Base-by-base conservation (phyloP, 192 early-diverging fungal species). In the Backusella macrospora region DNA sequence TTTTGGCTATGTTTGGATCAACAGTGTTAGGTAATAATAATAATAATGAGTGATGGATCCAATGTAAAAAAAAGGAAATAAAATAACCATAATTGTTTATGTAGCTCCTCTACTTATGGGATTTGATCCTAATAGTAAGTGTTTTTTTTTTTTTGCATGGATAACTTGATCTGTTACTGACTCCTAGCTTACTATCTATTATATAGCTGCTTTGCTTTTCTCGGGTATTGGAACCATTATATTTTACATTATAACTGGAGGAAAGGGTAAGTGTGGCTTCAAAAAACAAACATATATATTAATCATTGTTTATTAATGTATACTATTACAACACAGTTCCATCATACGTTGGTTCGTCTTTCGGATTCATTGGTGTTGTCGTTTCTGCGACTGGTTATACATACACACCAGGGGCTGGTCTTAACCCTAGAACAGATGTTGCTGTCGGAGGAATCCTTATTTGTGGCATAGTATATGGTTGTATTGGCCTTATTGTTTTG, bases 1-100 rank as follows among this genome's bases (percentile, higher is more conserved):
- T 88, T 34, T 62, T 88, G 43, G 80, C 86, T 26, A 88, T 88
- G 86, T 88, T 89, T 78, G 86, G 86, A 21, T 85, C 80, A 45
- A 87, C 86, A 7, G 83, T 87, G 12, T 64, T 84, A 43, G 78
- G 73, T 75, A 75, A 69, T 68, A 13, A 48, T n/a, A 13, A 48
- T n/a, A 39, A 14, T 34, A 34, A 34, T 1, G 29, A 34, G 38
- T 15, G 23, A 8, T 40, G 23, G 5, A 62, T 39, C 16, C 16
- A 64, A 66, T 46, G 62, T 48, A 26, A 34, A 34, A 1, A 34
- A 34, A 34, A 13, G 3, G 23, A 29, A 42, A 26, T 65, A 12
- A 42, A 68, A 5, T 38, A 18, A 23, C 34, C 29, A 15, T n/a
- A 49, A 55, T 38, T 37, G 21, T 55, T 40, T 68, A 15, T 26